A percentile compares a stretch with the other conserved stretches of the same genome.
Evolutionary conservation across 2,329 filamentous ascomycete genomes (phyloP).

Genomic region (Phialophora verrucosa): DNA sequence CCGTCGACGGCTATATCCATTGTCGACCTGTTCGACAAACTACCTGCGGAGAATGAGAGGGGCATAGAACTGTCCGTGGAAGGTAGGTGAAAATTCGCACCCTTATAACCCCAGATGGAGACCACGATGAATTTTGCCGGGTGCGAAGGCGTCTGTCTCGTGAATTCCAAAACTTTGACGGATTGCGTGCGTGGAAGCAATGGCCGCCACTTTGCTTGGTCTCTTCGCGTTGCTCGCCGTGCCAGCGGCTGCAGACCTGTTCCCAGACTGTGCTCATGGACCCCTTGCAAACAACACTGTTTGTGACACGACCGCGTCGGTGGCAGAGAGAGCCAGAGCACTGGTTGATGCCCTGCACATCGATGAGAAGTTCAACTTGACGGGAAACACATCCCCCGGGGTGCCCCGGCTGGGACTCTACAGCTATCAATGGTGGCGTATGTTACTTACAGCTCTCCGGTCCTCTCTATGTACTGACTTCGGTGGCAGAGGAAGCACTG

Average conservation of each 20-base stretch:
- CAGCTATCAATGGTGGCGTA: slow-evolving; percentile 54
- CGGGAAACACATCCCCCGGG: slow-evolving; percentile 56
- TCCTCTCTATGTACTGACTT: slow-evolving; percentile 12
- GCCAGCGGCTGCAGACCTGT: slow-evolving; percentile 25
- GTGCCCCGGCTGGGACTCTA: slow-evolving; percentile 63
- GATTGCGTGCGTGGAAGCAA: slow-evolving; percentile 2
- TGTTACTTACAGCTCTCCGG: neutral
- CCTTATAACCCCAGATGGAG: slow-evolving; percentile 9
- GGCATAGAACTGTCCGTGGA: neutral
- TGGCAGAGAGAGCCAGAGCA: slow-evolving; percentile 52
- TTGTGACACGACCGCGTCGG: slow-evolving; percentile 54
- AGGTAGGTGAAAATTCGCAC: slow-evolving; percentile 7
- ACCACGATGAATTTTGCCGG: slow-evolving; percentile 3
- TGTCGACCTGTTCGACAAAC: neutral
- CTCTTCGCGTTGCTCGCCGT: slow-evolving; percentile 21
- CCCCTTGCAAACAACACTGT: slow-evolving; percentile 58
- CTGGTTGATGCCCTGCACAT: slow-evolving; percentile 59
- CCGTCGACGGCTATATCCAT: slow-evolving; percentile 16
- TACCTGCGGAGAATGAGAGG: slow-evolving; percentile 15
- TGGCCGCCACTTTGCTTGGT: slow-evolving; percentile 23
- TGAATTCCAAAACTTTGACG: neutral
- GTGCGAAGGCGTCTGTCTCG: slow-evolving; percentile 6
- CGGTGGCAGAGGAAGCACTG: slow-evolving; percentile 50
- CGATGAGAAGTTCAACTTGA: slow-evolving; percentile 63
- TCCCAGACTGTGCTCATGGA: slow-evolving; percentile 58